Evolutionary conservation across 306 rosid species (phyloP), one percentile per base, ranked within the genome.

Genomic region (Castanea crenata): DNA sequence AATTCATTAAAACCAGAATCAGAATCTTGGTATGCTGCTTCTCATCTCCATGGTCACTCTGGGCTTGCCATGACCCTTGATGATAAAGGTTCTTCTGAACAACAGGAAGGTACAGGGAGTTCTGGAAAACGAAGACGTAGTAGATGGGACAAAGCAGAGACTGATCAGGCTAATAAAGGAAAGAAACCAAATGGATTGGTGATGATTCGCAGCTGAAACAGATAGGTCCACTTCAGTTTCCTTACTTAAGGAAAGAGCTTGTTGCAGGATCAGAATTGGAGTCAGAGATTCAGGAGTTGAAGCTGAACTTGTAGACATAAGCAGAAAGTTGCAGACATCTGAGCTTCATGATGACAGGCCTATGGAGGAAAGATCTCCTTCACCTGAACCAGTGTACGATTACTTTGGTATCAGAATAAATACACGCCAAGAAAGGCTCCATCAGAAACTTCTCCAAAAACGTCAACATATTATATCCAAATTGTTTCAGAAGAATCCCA

Each of bases 401-500:
- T 31, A 62, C 56, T 7, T 51, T 49, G 78, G 83, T 56, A 52
- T 63, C 44, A 72, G 58, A 63, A 61, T 51, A 59, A 73, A 72
- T 73, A 79, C 82, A 19, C 16, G 78, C 52, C 73, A 64, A 55
- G 58, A 1, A 54, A 41, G 72, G 29, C 27, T 31, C 34, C 14
- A 12, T 8, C 49, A 75, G 20, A 68, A 51, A 80, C 55, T 80
- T 55, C 32, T 38, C 13, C 55, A 55, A 58, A 31, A 44, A 49
- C 62, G 76, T 19, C 92, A 87, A 83, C 86, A 87, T 56, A 86
- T 91, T 71, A 86, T 91, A 25, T 86, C 96, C 29, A 85, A 75
- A 82, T 85, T 91, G 72, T 85, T 91, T 21, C 86, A 85, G 74
- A 82, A 85, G 74, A 89, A 86, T 72, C 96, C 89, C 5, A 83